Evolutionary conservation across 2,329 filamentous ascomycete species (phyloP).

Genomic region (Septoria linicola): DNA sequence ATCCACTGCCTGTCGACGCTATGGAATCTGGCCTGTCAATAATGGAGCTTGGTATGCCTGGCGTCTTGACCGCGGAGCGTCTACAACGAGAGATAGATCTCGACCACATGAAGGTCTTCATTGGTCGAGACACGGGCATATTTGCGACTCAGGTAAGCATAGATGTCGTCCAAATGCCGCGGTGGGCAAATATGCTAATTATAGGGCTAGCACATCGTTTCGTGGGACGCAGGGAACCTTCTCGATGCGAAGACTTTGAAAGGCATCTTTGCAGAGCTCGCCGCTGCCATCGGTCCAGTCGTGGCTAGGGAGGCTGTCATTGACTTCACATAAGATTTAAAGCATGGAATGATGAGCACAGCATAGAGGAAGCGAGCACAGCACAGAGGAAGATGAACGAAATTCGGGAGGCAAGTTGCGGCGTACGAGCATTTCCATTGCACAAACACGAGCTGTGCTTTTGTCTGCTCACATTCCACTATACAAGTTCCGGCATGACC

Average conservation of each 20-base stretch:
- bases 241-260: constrained; percentile 56
- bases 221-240: constrained; percentile 56
- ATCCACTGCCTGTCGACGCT: constrained; percentile 28
- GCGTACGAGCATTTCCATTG: too few species aligned
- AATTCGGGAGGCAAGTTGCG: too few species aligned
- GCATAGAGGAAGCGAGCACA: too few species aligned
- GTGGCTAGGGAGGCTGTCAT: constrained; percentile 58
- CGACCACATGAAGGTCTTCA: constrained; percentile 57
- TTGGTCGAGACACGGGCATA: constrained; percentile 35
- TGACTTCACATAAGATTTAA: constrained; percentile 51
- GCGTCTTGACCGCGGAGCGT: constrained; percentile 57
- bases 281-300: constrained; percentile 64
- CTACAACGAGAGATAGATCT: constrained; percentile 56
- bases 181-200: background rate
- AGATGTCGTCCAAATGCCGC: background rate
- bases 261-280: constrained; percentile 64
- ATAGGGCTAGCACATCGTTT: constrained; percentile 50
- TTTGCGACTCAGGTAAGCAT: constrained; percentile 8
- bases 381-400: too few species aligned
- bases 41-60: constrained; percentile 65
- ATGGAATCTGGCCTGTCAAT: constrained; percentile 49
- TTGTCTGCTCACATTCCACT: too few species aligned
- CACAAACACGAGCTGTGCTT: too few species aligned
- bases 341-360: too few species aligned
- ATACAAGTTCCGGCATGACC: too few species aligned